phyloP scores from a whole-genome alignment of 176 grass and related monocot species.

The Avena sativa region DNA sequence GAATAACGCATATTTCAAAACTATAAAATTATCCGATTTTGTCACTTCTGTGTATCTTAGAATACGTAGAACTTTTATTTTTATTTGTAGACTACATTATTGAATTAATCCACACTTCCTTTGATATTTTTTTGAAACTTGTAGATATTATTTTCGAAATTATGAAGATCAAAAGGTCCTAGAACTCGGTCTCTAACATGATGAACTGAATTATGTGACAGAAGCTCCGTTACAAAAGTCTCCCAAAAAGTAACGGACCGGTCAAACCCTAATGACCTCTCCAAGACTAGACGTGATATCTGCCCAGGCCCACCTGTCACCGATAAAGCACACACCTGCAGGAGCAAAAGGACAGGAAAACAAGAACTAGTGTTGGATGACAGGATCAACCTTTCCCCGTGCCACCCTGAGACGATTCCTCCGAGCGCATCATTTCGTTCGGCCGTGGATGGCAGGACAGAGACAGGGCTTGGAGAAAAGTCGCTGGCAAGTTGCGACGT shows the following conservation, averaged over 20 bases:
- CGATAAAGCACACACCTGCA: background rate
- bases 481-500: too few relatives aligned
- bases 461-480: background rate
- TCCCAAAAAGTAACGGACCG: conserved; percentile 29
- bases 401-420: conserved; percentile 42
- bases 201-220: background rate
- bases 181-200: background rate
- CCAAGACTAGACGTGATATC: conserved; percentile 16
- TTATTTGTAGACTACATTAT: too few relatives aligned
- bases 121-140: too few relatives aligned
- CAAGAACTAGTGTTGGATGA: conserved; percentile 49
- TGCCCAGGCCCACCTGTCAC: background rate
- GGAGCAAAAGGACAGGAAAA: conserved; percentile 38
- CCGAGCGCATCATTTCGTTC: conserved; percentile 36
- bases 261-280: conserved; percentile 42
- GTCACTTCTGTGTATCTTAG: too few relatives aligned
- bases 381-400: conserved; percentile 32
- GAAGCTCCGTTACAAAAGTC: conserved; percentile 33
- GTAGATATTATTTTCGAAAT: too few relatives aligned
- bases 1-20: too few relatives aligned
- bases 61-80: too few relatives aligned
- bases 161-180: too few relatives aligned
- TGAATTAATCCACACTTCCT: too few relatives aligned
- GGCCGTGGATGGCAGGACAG: background rate
- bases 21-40: too few relatives aligned